Percentiles rank a stretch among this genome's conserved stretches.
Evolutionary conservation across 257 asterid genomes (phyloP).

Genomic region (Phtheirospermum japonicum): DNA sequence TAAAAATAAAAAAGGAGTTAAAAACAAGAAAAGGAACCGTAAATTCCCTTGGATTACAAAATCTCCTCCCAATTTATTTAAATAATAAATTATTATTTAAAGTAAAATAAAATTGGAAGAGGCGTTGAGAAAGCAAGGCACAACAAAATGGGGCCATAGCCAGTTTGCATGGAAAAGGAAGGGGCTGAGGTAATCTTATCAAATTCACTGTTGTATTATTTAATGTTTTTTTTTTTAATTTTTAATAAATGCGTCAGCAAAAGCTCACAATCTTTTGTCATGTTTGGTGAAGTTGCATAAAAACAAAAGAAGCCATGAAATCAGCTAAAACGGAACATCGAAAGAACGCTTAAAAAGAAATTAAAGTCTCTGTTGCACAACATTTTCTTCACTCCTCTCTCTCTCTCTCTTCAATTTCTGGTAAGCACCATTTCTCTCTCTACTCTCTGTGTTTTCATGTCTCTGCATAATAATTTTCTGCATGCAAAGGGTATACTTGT

Average conservation of each 20-base stretch:
- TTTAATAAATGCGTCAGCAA: constrained; percentile 23
- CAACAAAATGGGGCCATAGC: too few species aligned
- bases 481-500: neutral
- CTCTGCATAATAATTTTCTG: neutral
- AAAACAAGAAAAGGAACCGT: too few species aligned
- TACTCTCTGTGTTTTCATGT: neutral
- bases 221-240: neutral
- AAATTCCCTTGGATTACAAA: too few species aligned
- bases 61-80: too few species aligned
- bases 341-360: constrained; percentile 23
- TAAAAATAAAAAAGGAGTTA: too few species aligned
- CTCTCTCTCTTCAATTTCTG: constrained; percentile 19
- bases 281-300: constrained; percentile 3
- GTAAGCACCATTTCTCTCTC: constrained; percentile 24
- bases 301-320: constrained; percentile 27
- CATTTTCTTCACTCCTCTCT: constrained; percentile 22
- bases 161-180: too few species aligned
- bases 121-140: too few species aligned
- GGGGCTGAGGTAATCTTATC: neutral
- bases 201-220: neutral
- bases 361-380: neutral
- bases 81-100: too few species aligned
- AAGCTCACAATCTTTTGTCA: constrained; percentile 37
- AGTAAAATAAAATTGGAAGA: too few species aligned
- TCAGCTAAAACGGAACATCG: constrained; percentile 30